Percentiles rank a stretch among this genome's conserved stretches.
phyloP scores from a whole-genome alignment of 2,329 filamentous ascomycete genomes.

The Aspergillus phoenicis region DNA sequence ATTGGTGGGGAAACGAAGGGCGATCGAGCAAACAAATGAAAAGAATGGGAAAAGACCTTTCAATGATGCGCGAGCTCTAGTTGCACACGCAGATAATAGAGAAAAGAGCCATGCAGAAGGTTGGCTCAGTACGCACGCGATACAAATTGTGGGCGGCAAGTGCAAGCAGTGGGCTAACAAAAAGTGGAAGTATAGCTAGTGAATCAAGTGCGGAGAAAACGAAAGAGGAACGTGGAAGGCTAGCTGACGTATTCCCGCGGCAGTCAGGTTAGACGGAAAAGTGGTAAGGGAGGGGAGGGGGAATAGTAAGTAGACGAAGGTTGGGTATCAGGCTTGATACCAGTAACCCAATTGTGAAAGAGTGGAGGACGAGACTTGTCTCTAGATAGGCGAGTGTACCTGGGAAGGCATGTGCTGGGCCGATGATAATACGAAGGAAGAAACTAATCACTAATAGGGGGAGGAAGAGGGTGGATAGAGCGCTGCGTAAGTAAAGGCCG shows the following conservation, averaged over 20 bases:
- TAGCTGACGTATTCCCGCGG: not conserved
- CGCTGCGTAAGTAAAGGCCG: constrained; percentile 7
- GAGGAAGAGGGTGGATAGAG: not conserved
- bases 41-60: constrained; percentile 15
- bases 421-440: constrained; percentile 1
- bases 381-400: constrained; percentile 10
- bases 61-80: constrained; percentile 24
- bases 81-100: constrained; percentile 23
- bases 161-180: not conserved
- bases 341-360: constrained; percentile 18
- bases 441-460: constrained; percentile 8
- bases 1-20: constrained; percentile 6
- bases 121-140: constrained; percentile 29
- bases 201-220: constrained; percentile 9
- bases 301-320: not conserved
- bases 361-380: constrained; percentile 8
- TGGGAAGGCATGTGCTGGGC: constrained; percentile 15
- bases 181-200: constrained; percentile 15
- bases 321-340: constrained; percentile 16
- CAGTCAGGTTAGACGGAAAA: constrained; percentile 3
- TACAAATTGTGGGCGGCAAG: constrained; percentile 26
- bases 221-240: constrained; percentile 9
- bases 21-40: constrained; percentile 8
- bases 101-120: constrained; percentile 34
- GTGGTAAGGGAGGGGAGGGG: constrained; percentile 1